Conservation (phyloP, 2,329 filamentous ascomycete species). For the Anthostomella pinea region DNA sequence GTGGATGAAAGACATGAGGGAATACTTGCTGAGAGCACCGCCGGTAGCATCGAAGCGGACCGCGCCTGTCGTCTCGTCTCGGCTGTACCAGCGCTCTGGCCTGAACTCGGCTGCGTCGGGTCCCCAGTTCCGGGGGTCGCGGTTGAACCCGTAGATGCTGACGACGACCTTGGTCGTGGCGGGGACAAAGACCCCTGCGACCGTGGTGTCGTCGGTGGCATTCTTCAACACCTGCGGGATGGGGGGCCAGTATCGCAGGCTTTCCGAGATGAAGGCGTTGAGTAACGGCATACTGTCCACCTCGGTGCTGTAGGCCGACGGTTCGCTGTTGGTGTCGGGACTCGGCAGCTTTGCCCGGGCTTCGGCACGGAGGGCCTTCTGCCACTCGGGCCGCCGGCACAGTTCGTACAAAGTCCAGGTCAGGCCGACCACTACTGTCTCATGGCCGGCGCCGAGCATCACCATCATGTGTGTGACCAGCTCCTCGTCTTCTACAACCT, state of each 20-base stretch:
- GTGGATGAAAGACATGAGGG: constrained; percentile 55
- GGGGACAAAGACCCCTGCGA: constrained; percentile 57
- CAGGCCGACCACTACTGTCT: constrained; percentile 15
- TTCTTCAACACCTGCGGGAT: constrained; percentile 15
- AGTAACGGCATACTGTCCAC: constrained; percentile 14
- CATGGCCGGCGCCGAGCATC: constrained; percentile 18
- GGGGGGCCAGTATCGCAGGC: constrained; percentile 18
- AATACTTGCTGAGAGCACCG: constrained; percentile 53
- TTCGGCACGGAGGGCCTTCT: constrained; percentile 12
- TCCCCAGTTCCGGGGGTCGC: constrained; percentile 60
- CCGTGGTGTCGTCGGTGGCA: constrained; percentile 29
- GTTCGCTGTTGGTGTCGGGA: constrained; percentile 6
- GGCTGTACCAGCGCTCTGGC: constrained; percentile 54
- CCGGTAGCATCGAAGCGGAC: constrained; percentile 9
- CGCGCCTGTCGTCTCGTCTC: constrained; percentile 12
- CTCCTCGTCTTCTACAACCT: constrained; percentile 10
- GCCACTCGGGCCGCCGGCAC: constrained; percentile 12
- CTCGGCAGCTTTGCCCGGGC: constrained; percentile 14
- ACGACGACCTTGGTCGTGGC: constrained; percentile 58
- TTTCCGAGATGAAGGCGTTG: constrained; percentile 14
- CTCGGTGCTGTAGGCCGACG: constrained; percentile 7
- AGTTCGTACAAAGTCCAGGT: constrained; percentile 18
- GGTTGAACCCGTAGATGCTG: constrained; percentile 63
- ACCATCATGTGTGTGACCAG: constrained; percentile 17
- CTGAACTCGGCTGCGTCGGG: constrained; percentile 57